Percentiles rank a stretch among this genome's conserved stretches.
Evolutionary conservation across 2,329 filamentous ascomycete species (phyloP).

Genomic region (Waltergamsia citrina): DNA sequence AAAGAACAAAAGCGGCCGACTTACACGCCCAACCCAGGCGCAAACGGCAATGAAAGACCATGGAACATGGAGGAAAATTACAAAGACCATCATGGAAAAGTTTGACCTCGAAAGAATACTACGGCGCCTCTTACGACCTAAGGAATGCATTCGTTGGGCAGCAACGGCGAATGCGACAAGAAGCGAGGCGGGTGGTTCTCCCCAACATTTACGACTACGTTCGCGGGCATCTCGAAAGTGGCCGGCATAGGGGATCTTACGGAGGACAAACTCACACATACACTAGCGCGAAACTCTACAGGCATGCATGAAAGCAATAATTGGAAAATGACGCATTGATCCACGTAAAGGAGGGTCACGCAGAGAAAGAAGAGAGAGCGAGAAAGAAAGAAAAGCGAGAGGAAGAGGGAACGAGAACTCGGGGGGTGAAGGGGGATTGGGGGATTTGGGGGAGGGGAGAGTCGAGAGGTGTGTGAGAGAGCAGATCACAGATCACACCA

Average conservation of each 20-base stretch:
- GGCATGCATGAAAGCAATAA: background rate
- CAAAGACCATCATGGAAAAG: background rate
- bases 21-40: too few relatives aligned
- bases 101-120: background rate
- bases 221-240: too few relatives aligned
- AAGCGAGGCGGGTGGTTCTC: constrained; percentile 3
- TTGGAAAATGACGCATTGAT: background rate
- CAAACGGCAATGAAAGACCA: too few relatives aligned
- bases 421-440: constrained; percentile 2
- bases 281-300: background rate
- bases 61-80: too few relatives aligned
- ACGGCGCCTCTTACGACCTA: background rate
- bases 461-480: background rate
- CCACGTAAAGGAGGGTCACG: background rate
- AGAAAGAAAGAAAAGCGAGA: constrained; percentile 1
- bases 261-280: background rate
- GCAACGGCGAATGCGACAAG: constrained; percentile 22
- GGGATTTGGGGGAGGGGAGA: constrained; percentile 2
- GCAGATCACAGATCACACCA: too few relatives aligned
- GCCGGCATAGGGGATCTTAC: too few relatives aligned
- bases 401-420: background rate
- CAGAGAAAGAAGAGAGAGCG: background rate
- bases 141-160: constrained; percentile 4
- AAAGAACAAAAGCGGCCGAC: too few relatives aligned
- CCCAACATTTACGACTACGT: too few relatives aligned